Conservation (phyloP, 2,329 filamentous ascomycete species). For the Beauveria sp. region DNA sequence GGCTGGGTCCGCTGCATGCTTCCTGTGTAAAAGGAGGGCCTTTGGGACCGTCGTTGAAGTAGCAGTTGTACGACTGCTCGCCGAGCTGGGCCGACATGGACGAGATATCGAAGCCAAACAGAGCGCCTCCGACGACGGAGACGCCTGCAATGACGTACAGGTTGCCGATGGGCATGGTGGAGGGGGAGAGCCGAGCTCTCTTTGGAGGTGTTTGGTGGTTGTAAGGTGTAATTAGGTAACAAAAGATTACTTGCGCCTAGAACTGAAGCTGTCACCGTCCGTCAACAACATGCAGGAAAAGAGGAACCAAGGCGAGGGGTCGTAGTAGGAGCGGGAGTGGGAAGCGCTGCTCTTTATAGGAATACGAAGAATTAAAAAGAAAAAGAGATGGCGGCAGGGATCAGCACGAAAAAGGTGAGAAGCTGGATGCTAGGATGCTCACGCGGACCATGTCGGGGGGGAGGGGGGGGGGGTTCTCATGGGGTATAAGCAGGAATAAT, state of each 20-base stretch:
- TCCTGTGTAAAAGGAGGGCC: conserved; percentile 24
- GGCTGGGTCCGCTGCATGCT: conserved; percentile 26
- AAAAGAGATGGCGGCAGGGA: background rate
- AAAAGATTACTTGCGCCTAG: background rate
- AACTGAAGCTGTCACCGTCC: background rate
- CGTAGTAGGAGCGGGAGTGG: background rate
- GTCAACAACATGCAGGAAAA: background rate
- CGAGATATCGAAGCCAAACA: conserved; percentile 50
- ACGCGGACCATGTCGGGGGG: background rate
- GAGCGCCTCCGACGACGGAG: conserved; percentile 31
- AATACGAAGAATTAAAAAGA: background rate
- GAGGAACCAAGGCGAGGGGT: background rate
- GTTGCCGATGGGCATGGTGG: conserved; percentile 25
- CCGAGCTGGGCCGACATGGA: conserved; percentile 43
- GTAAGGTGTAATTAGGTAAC: background rate
- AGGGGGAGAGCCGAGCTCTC: background rate
- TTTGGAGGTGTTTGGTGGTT: too few species aligned
- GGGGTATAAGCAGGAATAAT: background rate
- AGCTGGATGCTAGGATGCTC: background rate
- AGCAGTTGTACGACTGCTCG: conserved; percentile 30
- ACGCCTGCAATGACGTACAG: conserved; percentile 29
- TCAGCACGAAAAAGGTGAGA: background rate
- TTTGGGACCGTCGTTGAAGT: conserved; percentile 29
- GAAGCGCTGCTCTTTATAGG: conserved; percentile 1
- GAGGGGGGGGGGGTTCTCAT: background rate